Percentiles rank a stretch among this genome's conserved stretches.
phyloP scores from a whole-genome alignment of 1,284 basidiomycete species.

The Ceratobasidium sp. region DNA sequence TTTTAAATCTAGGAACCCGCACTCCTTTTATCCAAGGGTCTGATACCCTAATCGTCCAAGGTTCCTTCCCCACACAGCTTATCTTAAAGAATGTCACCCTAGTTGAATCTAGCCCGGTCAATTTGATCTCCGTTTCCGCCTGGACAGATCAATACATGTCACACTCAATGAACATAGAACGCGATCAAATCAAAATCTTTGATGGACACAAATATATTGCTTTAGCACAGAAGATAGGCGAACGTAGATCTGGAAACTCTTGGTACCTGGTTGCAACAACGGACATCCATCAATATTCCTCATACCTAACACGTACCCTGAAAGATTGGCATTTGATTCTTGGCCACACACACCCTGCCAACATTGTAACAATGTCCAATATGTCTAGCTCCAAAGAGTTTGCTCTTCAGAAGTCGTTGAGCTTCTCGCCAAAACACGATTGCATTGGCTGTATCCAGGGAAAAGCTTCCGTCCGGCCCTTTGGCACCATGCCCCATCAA shows the following conservation, averaged over 20 bases:
- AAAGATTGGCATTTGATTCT: not conserved
- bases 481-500: not conserved
- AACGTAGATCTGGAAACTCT: not conserved
- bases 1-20: not conserved
- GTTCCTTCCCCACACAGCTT: not conserved
- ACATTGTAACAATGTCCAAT: not conserved
- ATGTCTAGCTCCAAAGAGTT: not conserved
- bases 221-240: not conserved
- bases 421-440: too few species aligned
- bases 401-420: too few species aligned
- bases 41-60: not conserved
- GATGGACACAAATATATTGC: not conserved
- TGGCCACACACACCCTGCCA: not conserved
- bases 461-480: not conserved
- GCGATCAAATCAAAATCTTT: too few species aligned
- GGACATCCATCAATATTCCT: not conserved
- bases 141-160: slow-evolving; percentile 4
- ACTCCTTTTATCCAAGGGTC: not conserved
- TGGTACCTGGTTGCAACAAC: not conserved
- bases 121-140: slow-evolving; percentile 2
- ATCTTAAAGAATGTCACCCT: not conserved
- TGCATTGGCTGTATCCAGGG: slow-evolving; percentile 13
- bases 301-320: not conserved
- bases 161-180: not conserved
- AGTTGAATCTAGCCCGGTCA: slow-evolving; percentile 4